phyloP scores from a whole-genome alignment of 179 eudicot genomes.

The Heliamphora pulchella region DNA sequence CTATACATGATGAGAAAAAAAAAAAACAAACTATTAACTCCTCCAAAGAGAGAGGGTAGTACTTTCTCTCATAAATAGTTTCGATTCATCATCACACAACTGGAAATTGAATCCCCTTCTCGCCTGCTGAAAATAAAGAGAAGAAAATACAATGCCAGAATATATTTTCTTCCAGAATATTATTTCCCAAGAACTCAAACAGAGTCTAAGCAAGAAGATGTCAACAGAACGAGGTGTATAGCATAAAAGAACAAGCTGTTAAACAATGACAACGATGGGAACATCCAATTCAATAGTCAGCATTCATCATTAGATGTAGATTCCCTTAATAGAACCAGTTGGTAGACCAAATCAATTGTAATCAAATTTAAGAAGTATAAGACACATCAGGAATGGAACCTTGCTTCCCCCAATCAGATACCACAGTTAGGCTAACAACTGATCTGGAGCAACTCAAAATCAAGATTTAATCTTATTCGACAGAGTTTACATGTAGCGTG shows the following conservation, averaged over 20 bases:
- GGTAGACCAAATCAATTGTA: not conserved
- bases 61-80: not conserved
- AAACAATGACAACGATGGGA: not conserved
- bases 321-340: not conserved
- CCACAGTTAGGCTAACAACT: too few species aligned
- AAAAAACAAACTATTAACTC: not conserved
- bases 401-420: too few species aligned
- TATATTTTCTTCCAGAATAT: not conserved
- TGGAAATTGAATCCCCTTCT: too few species aligned
- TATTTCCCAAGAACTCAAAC: not conserved
- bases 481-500: too few species aligned
- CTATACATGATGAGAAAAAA: not conserved
- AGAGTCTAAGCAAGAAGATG: not conserved
- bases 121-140: too few species aligned
- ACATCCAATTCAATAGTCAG: not conserved
- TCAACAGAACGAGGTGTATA: not conserved
- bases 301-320: too few species aligned
- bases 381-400: not conserved
- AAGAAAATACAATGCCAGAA: not conserved
- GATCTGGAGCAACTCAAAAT: too few species aligned
- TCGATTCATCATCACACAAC: too few species aligned
- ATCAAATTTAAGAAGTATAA: not conserved
- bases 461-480: too few species aligned
- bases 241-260: not conserved
- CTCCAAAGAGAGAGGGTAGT: not conserved